Evolutionary conservation across 1,284 basidiomycete species (phyloP), one percentile per base, ranked within the genome.

Genomic region (Ceratobasidium sp.): DNA sequence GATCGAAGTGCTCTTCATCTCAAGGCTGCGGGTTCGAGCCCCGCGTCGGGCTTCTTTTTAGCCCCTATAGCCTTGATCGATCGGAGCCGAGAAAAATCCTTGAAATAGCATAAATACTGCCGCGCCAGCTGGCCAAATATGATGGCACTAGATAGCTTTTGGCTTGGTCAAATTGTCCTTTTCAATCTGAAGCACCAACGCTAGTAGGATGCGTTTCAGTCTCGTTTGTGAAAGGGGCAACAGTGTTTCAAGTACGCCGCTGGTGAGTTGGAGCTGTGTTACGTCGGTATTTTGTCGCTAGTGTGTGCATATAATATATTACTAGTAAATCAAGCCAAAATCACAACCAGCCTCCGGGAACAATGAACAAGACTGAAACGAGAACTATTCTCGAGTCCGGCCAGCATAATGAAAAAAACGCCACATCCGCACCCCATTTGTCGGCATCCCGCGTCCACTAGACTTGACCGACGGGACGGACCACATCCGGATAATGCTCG

Each of bases 21-120:
- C 73, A 75, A 75, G 73, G 73, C 73, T 75, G 73, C 73, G 73
- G 73, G 73, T 75, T 75, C 73, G 73, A 75, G 73, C 73, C 73
- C 73, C 73, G 73, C 73, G 73, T 75, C 48, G 73, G 73, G 73
- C 73, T 75, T 33, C 33, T 54, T 66, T 75, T 75, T 57, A 6
- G 38, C 35, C 62, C 10, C 10, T 14, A 27, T n/a, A 8, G n/a
- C 5, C 18, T 18, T 48, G 64, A 50, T 66, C 35, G 46, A 66
- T n/a, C 8, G 5, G 46, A 12, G 12, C 23, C 64, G 64, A 66
- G 18, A 66, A 66, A 66, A 48, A 14, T 46, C 64, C 64, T 23
- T 50, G 35, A 50, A 38, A 66, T 48, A 48, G 64, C 35, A 55
- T 23, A 23, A 18, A 55, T 23, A 23, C 20, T 23, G 23, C 64